phyloP scores from a whole-genome alignment of 768 basidiomycete species.

The Trametes villosa region DNA sequence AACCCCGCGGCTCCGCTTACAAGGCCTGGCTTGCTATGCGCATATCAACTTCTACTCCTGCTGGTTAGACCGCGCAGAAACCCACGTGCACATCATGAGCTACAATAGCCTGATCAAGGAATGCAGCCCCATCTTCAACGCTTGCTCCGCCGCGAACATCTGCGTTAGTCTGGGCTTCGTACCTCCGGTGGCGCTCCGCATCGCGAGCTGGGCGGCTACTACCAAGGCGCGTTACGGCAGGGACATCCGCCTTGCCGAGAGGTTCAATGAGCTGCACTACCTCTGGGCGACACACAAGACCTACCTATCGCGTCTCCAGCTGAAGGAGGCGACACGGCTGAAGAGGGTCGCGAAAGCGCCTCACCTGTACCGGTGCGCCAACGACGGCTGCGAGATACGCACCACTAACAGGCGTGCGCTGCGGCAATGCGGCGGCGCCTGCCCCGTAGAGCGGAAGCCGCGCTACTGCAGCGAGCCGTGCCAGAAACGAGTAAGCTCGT shows the following conservation, averaged over 20 bases:
- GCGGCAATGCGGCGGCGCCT: constrained; percentile 1
- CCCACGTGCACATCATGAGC: not conserved
- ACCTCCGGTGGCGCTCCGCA: constrained; percentile 1
- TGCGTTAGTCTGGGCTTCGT: constrained; percentile 1
- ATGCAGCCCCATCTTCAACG: not conserved
- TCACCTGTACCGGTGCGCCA: constrained; percentile 7
- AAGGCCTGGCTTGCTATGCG: constrained; percentile 6
- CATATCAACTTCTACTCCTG: not conserved
- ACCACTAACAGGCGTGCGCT: not conserved
- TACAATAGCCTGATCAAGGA: not conserved
- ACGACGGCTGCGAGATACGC: constrained; percentile 1
- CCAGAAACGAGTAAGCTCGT: not conserved
- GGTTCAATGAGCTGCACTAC: not conserved
- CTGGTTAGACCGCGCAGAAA: not conserved
- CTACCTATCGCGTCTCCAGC: not conserved
- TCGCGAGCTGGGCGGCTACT: constrained; percentile 3
- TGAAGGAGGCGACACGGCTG: not conserved
- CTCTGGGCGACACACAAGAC: constrained; percentile 1
- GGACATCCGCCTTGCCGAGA: constrained; percentile 1
- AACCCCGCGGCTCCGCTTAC: not conserved
- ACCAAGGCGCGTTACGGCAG: not conserved
- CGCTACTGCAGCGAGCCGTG: constrained; percentile 6
- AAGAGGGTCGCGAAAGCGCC: constrained; percentile 3
- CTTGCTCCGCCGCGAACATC: not conserved
- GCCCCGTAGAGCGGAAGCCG: not conserved